Conservation (phyloP, 495 filamentous ascomycete genomes). For the Chaetomium tenue region DNA sequence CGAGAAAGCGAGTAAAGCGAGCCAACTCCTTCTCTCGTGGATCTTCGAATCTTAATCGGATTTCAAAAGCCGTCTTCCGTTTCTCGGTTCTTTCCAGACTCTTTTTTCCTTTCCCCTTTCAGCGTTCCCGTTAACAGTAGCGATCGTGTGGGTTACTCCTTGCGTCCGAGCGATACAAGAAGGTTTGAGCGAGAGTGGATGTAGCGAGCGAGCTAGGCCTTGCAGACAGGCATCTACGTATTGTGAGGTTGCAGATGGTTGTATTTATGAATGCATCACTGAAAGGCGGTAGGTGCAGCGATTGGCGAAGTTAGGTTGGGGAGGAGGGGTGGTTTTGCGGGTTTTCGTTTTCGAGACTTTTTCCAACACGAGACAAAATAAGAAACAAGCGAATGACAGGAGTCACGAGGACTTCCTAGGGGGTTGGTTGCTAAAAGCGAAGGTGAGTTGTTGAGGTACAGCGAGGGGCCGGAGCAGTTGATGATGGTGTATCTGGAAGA, state of each 20-base stretch:
- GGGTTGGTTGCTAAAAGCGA: constrained; percentile 49
- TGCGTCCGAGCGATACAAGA: constrained; percentile 23
- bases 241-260: constrained; percentile 17
- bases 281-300: constrained; percentile 16
- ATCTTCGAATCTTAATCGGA: background rate
- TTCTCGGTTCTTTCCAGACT: constrained; percentile 23
- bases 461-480: constrained; percentile 40
- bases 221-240: constrained; percentile 27
- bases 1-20: constrained; percentile 9
- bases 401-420: constrained; percentile 63
- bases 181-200: constrained; percentile 23
- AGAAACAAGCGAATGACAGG: constrained; percentile 60
- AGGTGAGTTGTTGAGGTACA: constrained; percentile 44
- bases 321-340: constrained; percentile 22
- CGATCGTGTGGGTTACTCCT: constrained; percentile 36
- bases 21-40: background rate
- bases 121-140: constrained; percentile 25
- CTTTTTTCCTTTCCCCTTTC: constrained; percentile 24
- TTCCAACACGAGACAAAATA: constrained; percentile 42
- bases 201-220: constrained; percentile 26
- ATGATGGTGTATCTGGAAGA: constrained; percentile 38
- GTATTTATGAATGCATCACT: constrained; percentile 19
- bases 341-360: constrained; percentile 31
- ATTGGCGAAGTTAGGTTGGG: background rate
- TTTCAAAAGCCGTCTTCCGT: constrained; percentile 14